Conservation (phyloP, 1,139 yeast species). For the Blastobotrys raffinosifermentans region DNA sequence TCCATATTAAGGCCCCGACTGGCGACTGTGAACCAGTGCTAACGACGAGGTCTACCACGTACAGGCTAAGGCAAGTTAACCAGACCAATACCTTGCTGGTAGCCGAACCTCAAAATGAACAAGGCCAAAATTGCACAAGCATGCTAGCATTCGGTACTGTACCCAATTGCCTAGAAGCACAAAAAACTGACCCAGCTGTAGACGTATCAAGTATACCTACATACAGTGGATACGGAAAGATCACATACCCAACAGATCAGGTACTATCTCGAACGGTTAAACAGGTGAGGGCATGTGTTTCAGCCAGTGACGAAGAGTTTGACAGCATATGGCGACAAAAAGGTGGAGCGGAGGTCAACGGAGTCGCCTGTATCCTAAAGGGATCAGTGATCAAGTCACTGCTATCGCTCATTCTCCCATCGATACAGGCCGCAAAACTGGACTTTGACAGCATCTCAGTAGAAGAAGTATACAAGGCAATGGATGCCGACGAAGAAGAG, state of each 20-base stretch:
- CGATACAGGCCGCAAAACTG: conserved; percentile 42
- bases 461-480: conserved; percentile 26
- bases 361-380: conserved; percentile 36
- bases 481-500: conserved; percentile 24
- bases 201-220: conserved; percentile 44
- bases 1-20: conserved; percentile 44
- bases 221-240: conserved; percentile 38
- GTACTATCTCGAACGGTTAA: conserved; percentile 28
- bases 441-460: conserved; percentile 29
- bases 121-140: conserved; percentile 17
- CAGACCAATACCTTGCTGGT: conserved; percentile 78
- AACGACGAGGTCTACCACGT: conserved; percentile 57
- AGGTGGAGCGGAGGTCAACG: conserved; percentile 53
- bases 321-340: conserved; percentile 44
- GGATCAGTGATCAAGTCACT: conserved; percentile 34
- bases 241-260: conserved; percentile 5
- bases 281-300: conserved; percentile 42
- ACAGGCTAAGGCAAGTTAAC: conserved; percentile 67
- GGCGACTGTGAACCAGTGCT: conserved; percentile 47
- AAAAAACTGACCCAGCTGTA: conserved; percentile 26
- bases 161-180: conserved; percentile 38
- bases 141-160: conserved; percentile 38
- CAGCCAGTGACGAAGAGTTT: conserved; percentile 56
- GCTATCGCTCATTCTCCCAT: conserved; percentile 44
- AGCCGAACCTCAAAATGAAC: conserved; percentile 39